phyloP scores from a whole-genome alignment of 352 stramenopile genomes.

The Peronospora destructor region DNA sequence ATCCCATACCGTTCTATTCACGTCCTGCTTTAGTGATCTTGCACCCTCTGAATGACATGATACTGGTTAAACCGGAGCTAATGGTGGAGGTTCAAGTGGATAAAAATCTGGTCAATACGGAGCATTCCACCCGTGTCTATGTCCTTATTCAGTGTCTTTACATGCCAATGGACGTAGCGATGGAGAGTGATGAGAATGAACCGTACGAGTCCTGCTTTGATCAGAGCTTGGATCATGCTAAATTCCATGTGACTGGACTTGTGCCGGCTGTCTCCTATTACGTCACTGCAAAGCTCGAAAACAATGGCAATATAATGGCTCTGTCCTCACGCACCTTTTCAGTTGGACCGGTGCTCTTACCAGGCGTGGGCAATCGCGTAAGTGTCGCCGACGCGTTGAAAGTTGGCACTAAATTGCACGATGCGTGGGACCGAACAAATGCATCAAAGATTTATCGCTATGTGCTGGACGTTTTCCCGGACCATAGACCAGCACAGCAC shows the following conservation, averaged over 20 bases:
- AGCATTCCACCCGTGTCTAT: conserved; percentile 39
- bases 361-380: conserved; percentile 20
- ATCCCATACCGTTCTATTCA: conserved; percentile 24
- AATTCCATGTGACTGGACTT: conserved; percentile 51
- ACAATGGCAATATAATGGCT: conserved; percentile 39
- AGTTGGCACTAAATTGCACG: conserved; percentile 33
- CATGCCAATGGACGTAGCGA: conserved; percentile 30
- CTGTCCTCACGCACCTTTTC: conserved; percentile 61
- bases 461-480: conserved; percentile 48
- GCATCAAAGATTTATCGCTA: conserved; percentile 42
- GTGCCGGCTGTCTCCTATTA: conserved; percentile 47
- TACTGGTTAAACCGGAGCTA: conserved; percentile 40
- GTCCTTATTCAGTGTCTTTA: conserved; percentile 44
- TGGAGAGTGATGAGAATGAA: conserved; percentile 26
- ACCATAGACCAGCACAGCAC: conserved; percentile 42
- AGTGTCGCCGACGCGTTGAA: conserved; percentile 45
- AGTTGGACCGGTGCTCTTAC: conserved; percentile 40
- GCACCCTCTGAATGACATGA: conserved; percentile 41
- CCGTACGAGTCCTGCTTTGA: conserved; percentile 56
- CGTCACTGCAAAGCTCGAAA: conserved; percentile 47
- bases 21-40: conserved; percentile 49
- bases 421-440: conserved; percentile 17
- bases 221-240: conserved; percentile 38
- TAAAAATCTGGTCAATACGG: conserved; percentile 24
- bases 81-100: conserved; percentile 50